phyloP scores from a whole-genome alignment of 768 basidiomycete species.

The Clathrus columnatus region DNA sequence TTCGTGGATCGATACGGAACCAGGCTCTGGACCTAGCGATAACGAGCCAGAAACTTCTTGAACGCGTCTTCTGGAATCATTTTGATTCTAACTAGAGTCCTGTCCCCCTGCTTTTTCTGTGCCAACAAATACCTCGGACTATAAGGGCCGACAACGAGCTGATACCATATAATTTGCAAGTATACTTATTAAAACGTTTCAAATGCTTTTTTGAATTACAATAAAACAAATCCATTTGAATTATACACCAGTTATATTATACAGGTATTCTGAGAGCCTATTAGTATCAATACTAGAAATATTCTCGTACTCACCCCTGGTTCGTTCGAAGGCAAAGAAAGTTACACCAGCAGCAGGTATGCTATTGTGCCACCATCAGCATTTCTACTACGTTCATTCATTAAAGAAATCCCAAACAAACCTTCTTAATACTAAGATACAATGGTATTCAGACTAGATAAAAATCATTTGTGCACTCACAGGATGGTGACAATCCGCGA shows the following conservation, averaged over 20 bases:
- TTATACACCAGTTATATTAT: conserved; percentile 5
- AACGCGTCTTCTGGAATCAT: no score
- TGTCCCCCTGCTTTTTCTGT: no score
- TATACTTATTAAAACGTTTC: no score
- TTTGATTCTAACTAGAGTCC: no score
- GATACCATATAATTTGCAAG: no score
- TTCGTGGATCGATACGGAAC: conserved; percentile 8
- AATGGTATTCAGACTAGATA: neutral
- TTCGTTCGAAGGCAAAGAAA: conserved; percentile 83
- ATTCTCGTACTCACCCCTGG: conserved; percentile 30
- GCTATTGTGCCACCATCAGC: conserved; percentile 31
- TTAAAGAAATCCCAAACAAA: conserved; percentile 17
- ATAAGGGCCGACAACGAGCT: neutral
- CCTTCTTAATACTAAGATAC: conserved; percentile 52
- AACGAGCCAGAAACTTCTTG: neutral
- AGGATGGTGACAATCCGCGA: conserved; percentile 65
- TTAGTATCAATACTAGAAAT: neutral
- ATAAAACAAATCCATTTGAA: neutral
- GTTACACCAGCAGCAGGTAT: conserved; percentile 90
- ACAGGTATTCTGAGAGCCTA: neutral
- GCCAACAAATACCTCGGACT: neutral
- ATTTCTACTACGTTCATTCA: no score
- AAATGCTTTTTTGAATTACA: no score
- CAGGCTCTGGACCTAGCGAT: neutral
- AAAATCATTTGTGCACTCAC: conserved; percentile 34